These are phyloP conservation scores for Arabidopsis arenosa DNA, from an alignment of 345 rosid genomes.

Conservation along the genomic window DNA sequence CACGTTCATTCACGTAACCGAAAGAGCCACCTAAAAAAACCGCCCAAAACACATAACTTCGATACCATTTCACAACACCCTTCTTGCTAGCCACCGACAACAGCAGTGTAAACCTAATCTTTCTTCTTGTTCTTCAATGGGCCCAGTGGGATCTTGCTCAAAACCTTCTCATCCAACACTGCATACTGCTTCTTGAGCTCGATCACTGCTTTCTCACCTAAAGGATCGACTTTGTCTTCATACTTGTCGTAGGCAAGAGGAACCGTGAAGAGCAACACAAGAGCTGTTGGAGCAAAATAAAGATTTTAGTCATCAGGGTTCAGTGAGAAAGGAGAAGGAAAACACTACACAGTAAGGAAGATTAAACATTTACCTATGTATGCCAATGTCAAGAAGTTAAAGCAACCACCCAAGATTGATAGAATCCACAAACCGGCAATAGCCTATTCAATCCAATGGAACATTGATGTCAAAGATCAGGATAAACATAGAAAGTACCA, in stretches of 20 bases:
- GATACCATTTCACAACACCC: constrained; percentile 43
- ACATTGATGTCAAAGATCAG: not conserved
- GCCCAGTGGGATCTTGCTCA: constrained; percentile 78
- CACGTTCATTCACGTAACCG: constrained; percentile 45
- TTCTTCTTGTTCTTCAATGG: constrained; percentile 73
- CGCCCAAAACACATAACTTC: constrained; percentile 20
- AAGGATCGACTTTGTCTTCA: constrained; percentile 80
- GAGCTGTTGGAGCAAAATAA: constrained; percentile 50
- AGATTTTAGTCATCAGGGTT: not conserved
- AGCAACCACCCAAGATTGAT: constrained; percentile 72
- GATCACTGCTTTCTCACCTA: constrained; percentile 72
- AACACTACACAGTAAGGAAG: not conserved
- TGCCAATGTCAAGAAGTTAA: constrained; percentile 72
- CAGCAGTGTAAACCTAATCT: constrained; percentile 48
- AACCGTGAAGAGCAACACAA: constrained; percentile 66
- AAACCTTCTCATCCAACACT: constrained; percentile 72
- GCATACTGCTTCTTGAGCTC: constrained; percentile 86
- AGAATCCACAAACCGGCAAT: constrained; percentile 74
- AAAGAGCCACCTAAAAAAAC: constrained; percentile 21
- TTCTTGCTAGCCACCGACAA: constrained; percentile 3
- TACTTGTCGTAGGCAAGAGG: constrained; percentile 85
- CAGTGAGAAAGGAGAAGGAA: not conserved
- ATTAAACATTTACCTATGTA: constrained; percentile 62
- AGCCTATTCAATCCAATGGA: constrained; percentile 51
- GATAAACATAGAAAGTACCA: not conserved